Base-by-base conservation (phyloP, 306 rosid genomes). In the Phaseolus lunatus region DNA sequence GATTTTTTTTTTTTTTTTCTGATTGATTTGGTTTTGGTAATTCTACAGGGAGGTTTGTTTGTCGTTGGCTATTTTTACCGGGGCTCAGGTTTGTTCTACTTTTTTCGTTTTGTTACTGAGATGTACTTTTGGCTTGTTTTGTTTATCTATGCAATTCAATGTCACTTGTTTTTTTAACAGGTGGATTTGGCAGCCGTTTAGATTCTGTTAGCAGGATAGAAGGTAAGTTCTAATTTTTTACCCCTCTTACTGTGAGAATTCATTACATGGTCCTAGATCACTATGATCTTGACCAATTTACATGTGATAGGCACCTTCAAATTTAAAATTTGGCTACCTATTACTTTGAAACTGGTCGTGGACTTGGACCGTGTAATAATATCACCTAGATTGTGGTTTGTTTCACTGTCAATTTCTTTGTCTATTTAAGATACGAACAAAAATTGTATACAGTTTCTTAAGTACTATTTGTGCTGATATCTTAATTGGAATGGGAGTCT, bases 151-250 rank as follows among this genome's bases (percentile, higher is more conserved):
- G 24, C 22, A 47, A 31, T 33, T 67, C 47, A 48, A 20, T 33
- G 19, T 52, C n/a, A 7, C 3, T 45, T 50, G 4, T 3, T 35
- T 16, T 18, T 33, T 37, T 65, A n/a, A 15, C 78, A 91, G 97
- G 93, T 86, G 93, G 90, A 71, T 13, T 37, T 66, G 85, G 83
- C 44, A 43, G 62, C 56, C 49, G 43, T 49, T 41, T 71, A 73
- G 88, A 87, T 11, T 67, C 82, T 57, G 72, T 82, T 58, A 84
- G 84, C 87, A 78, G 88, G 87, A 82, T 86, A 78, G 90, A 88
- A 89, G 97, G 97, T 89, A 82, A 62, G 29, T 33, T 12, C 35
- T n/a, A 33, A 62, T 67, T 52, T 84, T 59, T 9, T 63, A 56
- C 22, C 47, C 19, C 52, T 67, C 52, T 56, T 2, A 23, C 50